phyloP scores from a whole-genome alignment of 116 monocot species.

The Papilionanthe hybrid region DNA sequence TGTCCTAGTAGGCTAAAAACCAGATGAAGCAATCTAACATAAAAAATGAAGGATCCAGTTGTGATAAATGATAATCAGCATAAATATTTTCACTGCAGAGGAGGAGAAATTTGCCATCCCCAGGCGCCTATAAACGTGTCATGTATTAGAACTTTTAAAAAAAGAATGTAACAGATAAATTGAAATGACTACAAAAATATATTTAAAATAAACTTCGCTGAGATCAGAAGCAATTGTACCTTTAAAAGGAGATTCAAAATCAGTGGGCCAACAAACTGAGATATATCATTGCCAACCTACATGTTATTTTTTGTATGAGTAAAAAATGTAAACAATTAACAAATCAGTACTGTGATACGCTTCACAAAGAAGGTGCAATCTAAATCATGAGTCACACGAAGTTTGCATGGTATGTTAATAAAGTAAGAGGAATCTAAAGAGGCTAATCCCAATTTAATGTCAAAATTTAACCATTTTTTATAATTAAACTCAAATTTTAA shows the following conservation, averaged over 20 bases:
- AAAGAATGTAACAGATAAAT: background rate
- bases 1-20: background rate
- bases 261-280: constrained; percentile 96
- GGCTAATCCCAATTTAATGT: background rate
- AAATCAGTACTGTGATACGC: background rate
- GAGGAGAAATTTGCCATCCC: background rate
- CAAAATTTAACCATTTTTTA: background rate
- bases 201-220: background rate
- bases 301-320: constrained; percentile 7
- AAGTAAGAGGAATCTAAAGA: background rate
- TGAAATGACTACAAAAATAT: background rate
- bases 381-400: background rate
- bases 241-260: constrained; percentile 69
- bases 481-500: background rate
- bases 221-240: constrained; percentile 28
- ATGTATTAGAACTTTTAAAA: background rate
- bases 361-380: background rate
- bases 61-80: background rate
- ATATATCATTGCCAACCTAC: constrained; percentile 92
- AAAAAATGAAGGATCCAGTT: background rate
- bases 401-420: background rate
- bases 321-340: background rate
- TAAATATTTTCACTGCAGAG: background rate
- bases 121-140: background rate
- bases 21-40: constrained; percentile 2